A percentile compares a stretch with the other conserved stretches of the same genome.
Conservation (phyloP, 1,284 basidiomycete species). For the Marasmius fiardii region DNA sequence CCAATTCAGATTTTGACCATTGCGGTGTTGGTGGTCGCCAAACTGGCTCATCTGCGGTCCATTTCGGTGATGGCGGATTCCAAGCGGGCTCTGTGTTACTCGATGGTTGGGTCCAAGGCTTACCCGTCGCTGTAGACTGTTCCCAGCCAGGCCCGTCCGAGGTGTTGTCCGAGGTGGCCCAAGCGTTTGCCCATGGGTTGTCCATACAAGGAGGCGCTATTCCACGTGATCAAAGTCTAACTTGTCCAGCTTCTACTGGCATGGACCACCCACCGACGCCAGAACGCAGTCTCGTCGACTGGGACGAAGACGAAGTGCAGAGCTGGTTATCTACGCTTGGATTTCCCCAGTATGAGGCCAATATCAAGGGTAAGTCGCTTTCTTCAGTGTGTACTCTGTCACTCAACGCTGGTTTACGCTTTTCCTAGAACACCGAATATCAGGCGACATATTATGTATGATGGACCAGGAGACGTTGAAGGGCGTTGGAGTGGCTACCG, state of each 20-base stretch:
- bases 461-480: conserved; percentile 82
- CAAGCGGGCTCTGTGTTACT: neutral
- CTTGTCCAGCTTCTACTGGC: conserved; percentile 13
- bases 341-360: conserved; percentile 75
- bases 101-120: neutral
- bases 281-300: conserved; percentile 61
- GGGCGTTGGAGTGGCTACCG: conserved; percentile 78
- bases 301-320: conserved; percentile 83
- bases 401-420: conserved; percentile 10
- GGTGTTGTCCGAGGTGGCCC: conserved; percentile 41
- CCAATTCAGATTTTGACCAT: neutral
- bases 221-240: neutral
- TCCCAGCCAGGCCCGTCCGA: conserved; percentile 7
- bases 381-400: conserved; percentile 12
- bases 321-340: conserved; percentile 73
- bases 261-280: conserved; percentile 32
- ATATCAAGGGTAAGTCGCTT: conserved; percentile 56
- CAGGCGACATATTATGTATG: conserved; percentile 82
- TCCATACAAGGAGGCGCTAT: conserved; percentile 40
- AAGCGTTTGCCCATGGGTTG: conserved; percentile 67
- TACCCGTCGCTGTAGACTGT: neutral
- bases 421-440: conserved; percentile 79
- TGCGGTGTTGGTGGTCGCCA: too few relatives aligned
- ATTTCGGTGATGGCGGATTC: neutral
- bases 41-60: neutral